Evolutionary conservation across 306 rosid genomes (phyloP).

Genomic region (Quercus mongolica): DNA sequence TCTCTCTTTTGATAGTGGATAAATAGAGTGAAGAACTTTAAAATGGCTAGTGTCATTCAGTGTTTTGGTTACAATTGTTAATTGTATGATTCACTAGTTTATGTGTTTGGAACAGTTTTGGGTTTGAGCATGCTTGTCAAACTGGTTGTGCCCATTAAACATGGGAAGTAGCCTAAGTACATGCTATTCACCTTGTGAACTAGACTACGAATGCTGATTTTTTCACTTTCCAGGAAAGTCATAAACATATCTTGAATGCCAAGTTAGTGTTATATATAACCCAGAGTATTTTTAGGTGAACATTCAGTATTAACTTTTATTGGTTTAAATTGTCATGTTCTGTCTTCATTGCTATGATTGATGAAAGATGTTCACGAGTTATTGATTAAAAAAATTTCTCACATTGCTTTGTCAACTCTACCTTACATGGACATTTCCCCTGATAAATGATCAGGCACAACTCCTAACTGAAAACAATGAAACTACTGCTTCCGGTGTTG

Average conservation of each 20-base stretch:
- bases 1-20: too few species aligned
- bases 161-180: not conserved
- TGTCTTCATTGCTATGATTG: not conserved
- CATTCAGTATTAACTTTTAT: not conserved
- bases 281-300: not conserved
- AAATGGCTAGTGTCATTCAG: not conserved
- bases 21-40: not conserved
- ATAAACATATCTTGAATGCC: not conserved
- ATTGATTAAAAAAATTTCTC: not conserved
- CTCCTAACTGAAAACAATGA: constrained; percentile 43
- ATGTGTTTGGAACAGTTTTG: not conserved
- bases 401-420: not conserved
- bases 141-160: not conserved
- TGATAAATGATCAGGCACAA: constrained; percentile 55
- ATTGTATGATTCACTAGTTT: not conserved
- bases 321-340: not conserved
- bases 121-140: not conserved
- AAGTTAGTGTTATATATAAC: not conserved
- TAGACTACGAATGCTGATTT: not conserved
- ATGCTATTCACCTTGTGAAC: not conserved
- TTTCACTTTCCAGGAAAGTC: not conserved
- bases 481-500: constrained; percentile 32
- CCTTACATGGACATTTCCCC: not conserved
- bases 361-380: not conserved
- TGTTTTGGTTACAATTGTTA: not conserved